Conservation (phyloP, 805 yeast genomes). For the Ogataea naganishii region DNA sequence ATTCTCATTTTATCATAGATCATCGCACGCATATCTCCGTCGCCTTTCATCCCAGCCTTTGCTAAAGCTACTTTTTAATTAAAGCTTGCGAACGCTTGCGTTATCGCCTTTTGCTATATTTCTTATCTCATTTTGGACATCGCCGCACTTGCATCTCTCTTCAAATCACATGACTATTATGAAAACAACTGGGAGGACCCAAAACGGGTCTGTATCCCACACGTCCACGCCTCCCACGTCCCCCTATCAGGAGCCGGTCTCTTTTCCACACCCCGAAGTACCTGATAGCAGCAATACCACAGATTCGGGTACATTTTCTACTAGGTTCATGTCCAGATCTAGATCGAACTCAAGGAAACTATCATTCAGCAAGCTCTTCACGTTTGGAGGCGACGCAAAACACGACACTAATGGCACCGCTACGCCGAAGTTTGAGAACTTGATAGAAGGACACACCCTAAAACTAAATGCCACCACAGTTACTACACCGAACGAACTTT, state of each 20-base stretch:
- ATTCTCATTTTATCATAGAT: too few species aligned
- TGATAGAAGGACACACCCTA: slow-evolving; percentile 7
- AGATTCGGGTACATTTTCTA: slow-evolving; percentile 4
- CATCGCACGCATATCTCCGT: too few species aligned
- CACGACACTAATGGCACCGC: slow-evolving; percentile 1
- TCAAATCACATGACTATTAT: too few species aligned
- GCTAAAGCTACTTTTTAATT: too few species aligned
- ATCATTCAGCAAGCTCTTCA: slow-evolving; percentile 28
- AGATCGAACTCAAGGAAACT: slow-evolving; percentile 30
- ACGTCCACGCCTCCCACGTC: slow-evolving; percentile 11
- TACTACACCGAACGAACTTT: background rate
- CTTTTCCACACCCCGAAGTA: background rate
- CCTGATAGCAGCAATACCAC: too few species aligned
- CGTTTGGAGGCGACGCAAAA: slow-evolving; percentile 22
- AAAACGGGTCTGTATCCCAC: background rate
- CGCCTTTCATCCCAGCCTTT: too few species aligned
- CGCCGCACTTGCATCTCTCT: too few species aligned
- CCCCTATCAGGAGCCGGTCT: slow-evolving; percentile 6
- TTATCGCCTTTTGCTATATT: too few species aligned
- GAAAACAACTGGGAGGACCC: too few species aligned
- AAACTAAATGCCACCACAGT: background rate
- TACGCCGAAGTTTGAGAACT: background rate
- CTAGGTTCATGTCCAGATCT: slow-evolving; percentile 22
- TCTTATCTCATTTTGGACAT: too few species aligned
- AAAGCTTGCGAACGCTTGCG: too few species aligned